Evolutionary conservation across 805 yeast species (phyloP), one percentile per base, ranked within the genome.

Genomic region (Osmozyma mogii): DNA sequence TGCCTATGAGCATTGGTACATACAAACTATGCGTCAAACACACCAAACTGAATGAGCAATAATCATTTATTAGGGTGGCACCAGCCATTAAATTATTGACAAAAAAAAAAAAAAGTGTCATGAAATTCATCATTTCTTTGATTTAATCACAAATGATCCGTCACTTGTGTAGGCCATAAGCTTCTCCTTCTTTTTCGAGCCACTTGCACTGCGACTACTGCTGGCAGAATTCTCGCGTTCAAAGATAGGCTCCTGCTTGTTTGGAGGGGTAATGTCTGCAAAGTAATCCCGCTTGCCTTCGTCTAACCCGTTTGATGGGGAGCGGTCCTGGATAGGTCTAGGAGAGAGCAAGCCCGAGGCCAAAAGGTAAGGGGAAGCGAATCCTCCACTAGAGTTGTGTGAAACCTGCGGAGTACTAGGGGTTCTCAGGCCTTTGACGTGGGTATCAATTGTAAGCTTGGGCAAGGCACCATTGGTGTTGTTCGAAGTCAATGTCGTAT

Each of bases 331-430:
- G 29, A 26, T 10, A 22, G 42, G 28, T 63, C 11, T 67, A 2
- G 82, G 79, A 0, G 83, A 68, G 28, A 69, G 47, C 17, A 72
- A 45, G 1, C 83, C 84, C 0, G 82, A 71, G 0, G 84, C 81
- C 35, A 78, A 52, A 26, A 78, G 58, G 41, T 76, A 80, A 2
- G 87, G 85, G 5, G 85, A 77, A 0, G 78, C 68, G 48, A 79
- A 71, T 0, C 84, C 84, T 21, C 52, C 48, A 6, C 41, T 23
- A 7, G 47, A 34, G 16, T 37, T 29, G 15, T 30, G 30, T 5
- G 50, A 44, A 32, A 21, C 44, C 19, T 58, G 65, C 2, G 68
- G 62, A 1, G 70, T 60, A 13, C 55, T 44, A 1, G 72, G 69
- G 3, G 64, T 54, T 16, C 52, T 32, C 38, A 44, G 14, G 40